These are phyloP conservation scores for Castanospermum australe DNA, from an alignment of 306 rosid species.

Conservation along the genomic window DNA sequence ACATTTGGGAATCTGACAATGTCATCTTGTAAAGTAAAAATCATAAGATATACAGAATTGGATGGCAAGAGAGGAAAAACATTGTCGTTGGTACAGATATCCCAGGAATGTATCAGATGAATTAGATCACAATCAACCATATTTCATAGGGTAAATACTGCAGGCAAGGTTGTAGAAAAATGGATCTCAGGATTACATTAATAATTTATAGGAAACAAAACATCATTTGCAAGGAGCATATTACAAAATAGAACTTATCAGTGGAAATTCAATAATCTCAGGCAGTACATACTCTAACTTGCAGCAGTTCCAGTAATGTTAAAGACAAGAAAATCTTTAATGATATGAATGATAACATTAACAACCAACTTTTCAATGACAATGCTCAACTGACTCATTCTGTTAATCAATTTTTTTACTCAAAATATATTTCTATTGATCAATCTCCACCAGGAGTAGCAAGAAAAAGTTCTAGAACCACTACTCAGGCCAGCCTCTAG, in stretches of 20 bases:
- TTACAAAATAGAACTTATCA: neutral
- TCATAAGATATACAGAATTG: conserved; percentile 4
- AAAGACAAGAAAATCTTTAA: neutral
- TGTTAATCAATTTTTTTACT: neutral
- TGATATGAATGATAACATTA: neutral
- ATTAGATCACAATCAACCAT: neutral
- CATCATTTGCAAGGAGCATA: conserved; percentile 3
- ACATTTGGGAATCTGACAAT: neutral
- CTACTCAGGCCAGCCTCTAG: conserved; percentile 1
- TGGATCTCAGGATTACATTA: neutral
- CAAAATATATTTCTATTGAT: neutral
- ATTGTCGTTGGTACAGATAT: neutral
- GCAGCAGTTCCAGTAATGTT: neutral
- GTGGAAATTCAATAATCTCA: neutral
- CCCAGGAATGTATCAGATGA: neutral
- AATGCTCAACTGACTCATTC: neutral
- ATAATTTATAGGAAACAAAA: neutral
- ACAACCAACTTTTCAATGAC: conserved; percentile 3
- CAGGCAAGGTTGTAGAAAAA: neutral
- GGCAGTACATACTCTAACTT: neutral
- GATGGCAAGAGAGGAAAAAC: neutral
- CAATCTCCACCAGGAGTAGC: neutral
- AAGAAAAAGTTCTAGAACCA: neutral
- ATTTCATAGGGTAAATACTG: neutral
- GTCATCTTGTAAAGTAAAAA: conserved; percentile 18